These are phyloP conservation scores for Starmerella bombi DNA, from an alignment of 805 yeast genomes.

Conservation along the genomic window DNA sequence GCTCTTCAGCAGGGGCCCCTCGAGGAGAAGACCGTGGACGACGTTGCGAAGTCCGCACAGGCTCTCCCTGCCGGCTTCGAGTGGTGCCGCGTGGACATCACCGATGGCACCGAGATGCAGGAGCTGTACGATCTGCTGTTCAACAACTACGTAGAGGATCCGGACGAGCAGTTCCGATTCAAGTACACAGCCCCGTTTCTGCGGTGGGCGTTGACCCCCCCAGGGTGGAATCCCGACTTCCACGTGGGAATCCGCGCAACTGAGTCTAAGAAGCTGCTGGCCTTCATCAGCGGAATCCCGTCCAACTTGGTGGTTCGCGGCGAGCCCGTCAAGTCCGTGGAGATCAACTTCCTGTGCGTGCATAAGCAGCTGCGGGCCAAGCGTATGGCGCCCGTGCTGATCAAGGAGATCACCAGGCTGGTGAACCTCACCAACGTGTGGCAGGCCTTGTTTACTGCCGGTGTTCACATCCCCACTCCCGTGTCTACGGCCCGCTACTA, in stretches of 20 bases:
- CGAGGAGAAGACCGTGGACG: constrained; percentile 46
- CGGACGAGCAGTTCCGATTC: constrained; percentile 82
- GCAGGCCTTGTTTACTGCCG: constrained; percentile 95
- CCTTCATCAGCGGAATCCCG: constrained; percentile 87
- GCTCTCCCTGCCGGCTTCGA: constrained; percentile 69
- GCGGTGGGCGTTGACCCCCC: constrained; percentile 87
- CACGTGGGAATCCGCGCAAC: constrained; percentile 85
- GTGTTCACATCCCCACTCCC: constrained; percentile 85
- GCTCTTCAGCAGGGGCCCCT: constrained; percentile 40
- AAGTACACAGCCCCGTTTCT: constrained; percentile 72
- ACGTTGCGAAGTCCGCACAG: constrained; percentile 57
- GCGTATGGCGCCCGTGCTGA: constrained; percentile 84
- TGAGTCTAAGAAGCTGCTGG: constrained; percentile 63
- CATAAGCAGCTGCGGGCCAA: constrained; percentile 90
- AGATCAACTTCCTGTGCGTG: constrained; percentile 85
- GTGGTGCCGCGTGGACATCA: constrained; percentile 71
- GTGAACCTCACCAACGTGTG: constrained; percentile 74
- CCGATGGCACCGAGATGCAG: constrained; percentile 41
- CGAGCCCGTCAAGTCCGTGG: constrained; percentile 39
- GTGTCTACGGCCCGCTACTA: constrained; percentile 76
- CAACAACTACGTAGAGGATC: constrained; percentile 90
- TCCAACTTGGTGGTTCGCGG: constrained; percentile 49
- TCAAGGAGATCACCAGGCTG: constrained; percentile 86
- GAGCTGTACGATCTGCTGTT: constrained; percentile 71
- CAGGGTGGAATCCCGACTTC: constrained; percentile 86